These are phyloP conservation scores for Potentilla sterilis DNA, from an alignment of 306 rosid species.

Conservation along the genomic window DNA sequence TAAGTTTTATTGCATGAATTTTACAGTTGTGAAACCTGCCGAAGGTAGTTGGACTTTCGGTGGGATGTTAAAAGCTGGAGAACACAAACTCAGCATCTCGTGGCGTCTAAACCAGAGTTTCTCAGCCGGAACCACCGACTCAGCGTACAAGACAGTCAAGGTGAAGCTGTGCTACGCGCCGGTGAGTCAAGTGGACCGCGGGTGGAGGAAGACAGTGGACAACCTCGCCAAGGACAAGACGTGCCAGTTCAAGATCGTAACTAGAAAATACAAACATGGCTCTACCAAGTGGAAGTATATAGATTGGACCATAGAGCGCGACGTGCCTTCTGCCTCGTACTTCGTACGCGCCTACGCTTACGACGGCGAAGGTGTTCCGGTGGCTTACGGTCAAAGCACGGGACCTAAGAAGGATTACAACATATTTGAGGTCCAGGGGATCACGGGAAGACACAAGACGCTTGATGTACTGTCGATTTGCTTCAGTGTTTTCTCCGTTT, in stretches of 20 bases:
- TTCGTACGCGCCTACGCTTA: slow-evolving; percentile 76
- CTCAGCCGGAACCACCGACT: slow-evolving; percentile 45
- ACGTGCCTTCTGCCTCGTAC: slow-evolving; percentile 64
- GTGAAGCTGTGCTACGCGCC: slow-evolving; percentile 79
- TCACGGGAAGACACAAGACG: slow-evolving; percentile 71
- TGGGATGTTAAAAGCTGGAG: slow-evolving; percentile 38
- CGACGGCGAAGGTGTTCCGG: slow-evolving; percentile 36
- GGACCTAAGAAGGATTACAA: slow-evolving; percentile 34
- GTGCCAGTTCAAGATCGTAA: slow-evolving; percentile 51
- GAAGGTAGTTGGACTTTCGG: not conserved
- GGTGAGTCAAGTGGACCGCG: slow-evolving; percentile 70
- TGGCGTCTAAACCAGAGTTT: slow-evolving; percentile 59
- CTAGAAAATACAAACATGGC: slow-evolving; percentile 36
- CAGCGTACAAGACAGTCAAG: slow-evolving; percentile 59
- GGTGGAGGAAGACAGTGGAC: slow-evolving; percentile 80
- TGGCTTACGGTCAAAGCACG: slow-evolving; percentile 70
- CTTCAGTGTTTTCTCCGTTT: slow-evolving; percentile 82
- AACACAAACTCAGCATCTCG: slow-evolving; percentile 40
- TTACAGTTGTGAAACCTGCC: slow-evolving; percentile 37
- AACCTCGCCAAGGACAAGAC: slow-evolving; percentile 66
- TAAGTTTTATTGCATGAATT: not conserved
- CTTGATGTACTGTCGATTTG: slow-evolving; percentile 65
- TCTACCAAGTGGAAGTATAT: slow-evolving; percentile 3
- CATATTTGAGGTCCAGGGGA: slow-evolving; percentile 50
- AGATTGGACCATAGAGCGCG: slow-evolving; percentile 47